Base-by-base conservation (phyloP, 2,329 filamentous ascomycete species). In the Sarocladium brachiariae region DNA sequence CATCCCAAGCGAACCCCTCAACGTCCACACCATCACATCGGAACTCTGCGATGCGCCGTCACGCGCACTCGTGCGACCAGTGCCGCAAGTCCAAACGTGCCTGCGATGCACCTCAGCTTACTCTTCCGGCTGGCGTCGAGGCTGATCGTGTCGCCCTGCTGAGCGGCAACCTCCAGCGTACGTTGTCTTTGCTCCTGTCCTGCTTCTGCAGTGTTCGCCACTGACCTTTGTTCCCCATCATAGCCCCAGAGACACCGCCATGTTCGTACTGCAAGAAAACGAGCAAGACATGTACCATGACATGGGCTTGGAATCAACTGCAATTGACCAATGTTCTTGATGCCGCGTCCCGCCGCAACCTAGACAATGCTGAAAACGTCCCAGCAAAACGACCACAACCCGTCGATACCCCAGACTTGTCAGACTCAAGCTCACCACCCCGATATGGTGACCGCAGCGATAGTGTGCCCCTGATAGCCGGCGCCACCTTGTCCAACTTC, bases 11-110 rank as follows among this genome's bases (percentile, higher is more conserved):
- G 4, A 45, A 8, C 6, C 39, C 9, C 6, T 10, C 39, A 18
- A 25, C n/a, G 7, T 7, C 7, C 4, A 45, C 7, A 10, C 21
- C 21, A 11, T 10, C 39, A 10, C 27, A 10, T 27, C 19, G 10
- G 9, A 33, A 6, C 13, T 13, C 45, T 33, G 19, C 25, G 11
- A 49, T 49, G 46, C 46, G 46, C 27, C 46, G 46, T 10, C 46
- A 49, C 46, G 46, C 46, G 33, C 57, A 59, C 24, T 59, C 58
- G 3, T 61, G 59, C 37, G 57, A 61, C 10, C 56, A 58, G 30
- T 61, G 59, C 50, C 52, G 53, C 27, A 51, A 54, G 39, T 60
- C 59, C 18, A 61, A 61, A 41, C 59, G 59, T 47, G 58, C 58
- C 4, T 61, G 59, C 47, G 59, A 61, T 53, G 59, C 58, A n/a